Evolutionary conservation across 2,329 filamentous ascomycete genomes (phyloP).

Genomic region (Beauveria scarabaeidicola): DNA sequence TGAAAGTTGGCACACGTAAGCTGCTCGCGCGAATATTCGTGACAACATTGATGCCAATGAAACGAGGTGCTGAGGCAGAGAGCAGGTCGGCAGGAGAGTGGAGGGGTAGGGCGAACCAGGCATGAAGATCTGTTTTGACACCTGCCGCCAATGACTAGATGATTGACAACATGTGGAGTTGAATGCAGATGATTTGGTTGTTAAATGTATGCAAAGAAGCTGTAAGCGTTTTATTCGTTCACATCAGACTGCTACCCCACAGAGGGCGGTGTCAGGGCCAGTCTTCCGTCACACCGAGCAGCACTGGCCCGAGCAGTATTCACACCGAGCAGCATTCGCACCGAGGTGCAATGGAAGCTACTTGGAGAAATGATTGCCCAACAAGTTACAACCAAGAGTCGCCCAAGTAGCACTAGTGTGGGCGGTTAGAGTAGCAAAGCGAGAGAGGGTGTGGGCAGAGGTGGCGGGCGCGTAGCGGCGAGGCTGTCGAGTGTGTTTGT

Average conservation of each 20-base stretch:
- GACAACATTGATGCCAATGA: neutral
- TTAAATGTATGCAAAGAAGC: too few species aligned
- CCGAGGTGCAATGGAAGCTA: neutral
- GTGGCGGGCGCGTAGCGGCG: neutral
- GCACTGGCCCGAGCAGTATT: too few species aligned
- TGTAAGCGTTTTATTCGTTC: too few species aligned
- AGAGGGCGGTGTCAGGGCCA: too few species aligned
- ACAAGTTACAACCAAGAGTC: neutral
- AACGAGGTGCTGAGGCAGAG: neutral
- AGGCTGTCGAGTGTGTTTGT: neutral
- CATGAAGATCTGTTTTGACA: neutral
- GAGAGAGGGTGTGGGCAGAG: neutral
- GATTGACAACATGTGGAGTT: too few species aligned
- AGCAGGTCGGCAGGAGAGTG: neutral
- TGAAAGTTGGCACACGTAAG: neutral
- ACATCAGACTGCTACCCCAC: too few species aligned
- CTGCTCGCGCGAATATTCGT: neutral
- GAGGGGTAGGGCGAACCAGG: neutral
- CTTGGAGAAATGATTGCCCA: neutral
- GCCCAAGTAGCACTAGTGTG: conserved; percentile 1
- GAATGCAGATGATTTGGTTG: too few species aligned
- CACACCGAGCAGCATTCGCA: neutral
- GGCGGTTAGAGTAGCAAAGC: neutral
- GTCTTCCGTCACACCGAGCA: too few species aligned
- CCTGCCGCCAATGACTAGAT: neutral